phyloP scores from a whole-genome alignment of 352 stramenopile species.

The Globisporangium cylindrosporum region DNA sequence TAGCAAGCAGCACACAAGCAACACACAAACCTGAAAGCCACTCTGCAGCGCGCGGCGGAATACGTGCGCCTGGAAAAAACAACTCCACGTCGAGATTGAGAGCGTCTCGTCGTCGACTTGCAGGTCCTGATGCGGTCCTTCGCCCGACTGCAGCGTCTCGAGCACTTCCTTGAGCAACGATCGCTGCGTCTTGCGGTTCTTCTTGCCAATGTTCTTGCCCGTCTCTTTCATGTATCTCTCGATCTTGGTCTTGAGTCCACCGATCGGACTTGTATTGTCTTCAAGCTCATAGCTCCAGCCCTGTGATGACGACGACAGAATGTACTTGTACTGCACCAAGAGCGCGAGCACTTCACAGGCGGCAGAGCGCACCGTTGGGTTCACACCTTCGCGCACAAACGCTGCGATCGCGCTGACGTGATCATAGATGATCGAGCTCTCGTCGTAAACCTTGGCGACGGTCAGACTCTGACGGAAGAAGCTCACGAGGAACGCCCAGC shows the following conservation, averaged over 20 bases:
- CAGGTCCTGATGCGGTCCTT: constrained; percentile 54
- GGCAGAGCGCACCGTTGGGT: constrained; percentile 35
- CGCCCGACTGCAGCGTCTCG: constrained; percentile 52
- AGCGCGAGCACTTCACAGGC: constrained; percentile 60
- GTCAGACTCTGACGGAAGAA: constrained; percentile 42
- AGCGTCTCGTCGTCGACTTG: constrained; percentile 52
- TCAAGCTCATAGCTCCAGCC: constrained; percentile 54
- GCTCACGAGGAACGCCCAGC: constrained; percentile 60
- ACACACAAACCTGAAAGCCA: constrained; percentile 50
- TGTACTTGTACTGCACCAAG: constrained; percentile 66
- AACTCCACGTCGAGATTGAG: constrained; percentile 52
- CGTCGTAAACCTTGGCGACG: constrained; percentile 49
- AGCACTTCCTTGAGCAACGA: constrained; percentile 70
- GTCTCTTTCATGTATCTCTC: constrained; percentile 58
- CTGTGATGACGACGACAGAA: constrained; percentile 11
- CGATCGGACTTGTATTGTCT: constrained; percentile 33
- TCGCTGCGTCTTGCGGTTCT: constrained; percentile 60
- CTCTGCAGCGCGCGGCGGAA: constrained; percentile 50
- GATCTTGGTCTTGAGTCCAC: constrained; percentile 51
- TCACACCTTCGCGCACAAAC: constrained; percentile 51
- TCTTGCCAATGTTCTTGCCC: constrained; percentile 72
- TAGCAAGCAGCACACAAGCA: not conserved
- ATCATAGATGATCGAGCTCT: constrained; percentile 40
- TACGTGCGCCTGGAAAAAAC: constrained; percentile 64
- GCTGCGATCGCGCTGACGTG: constrained; percentile 49